A percentile compares a stretch with the other conserved stretches of the same genome.
Evolutionary conservation across 257 asterid genomes (phyloP).

Genomic region (Catharanthus roseus): DNA sequence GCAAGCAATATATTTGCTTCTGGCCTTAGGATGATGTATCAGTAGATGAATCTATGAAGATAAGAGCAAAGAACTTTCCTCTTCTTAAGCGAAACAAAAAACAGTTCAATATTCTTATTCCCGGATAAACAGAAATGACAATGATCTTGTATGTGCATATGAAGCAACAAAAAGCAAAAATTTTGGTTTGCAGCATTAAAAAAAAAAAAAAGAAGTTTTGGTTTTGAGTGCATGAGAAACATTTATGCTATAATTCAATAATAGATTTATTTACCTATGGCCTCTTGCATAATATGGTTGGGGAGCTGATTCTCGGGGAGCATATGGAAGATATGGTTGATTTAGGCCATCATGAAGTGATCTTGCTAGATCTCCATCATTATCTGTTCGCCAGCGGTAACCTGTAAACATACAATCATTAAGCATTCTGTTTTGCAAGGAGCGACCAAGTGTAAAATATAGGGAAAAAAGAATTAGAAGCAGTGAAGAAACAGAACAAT

Average conservation of each 20-base stretch:
- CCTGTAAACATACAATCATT: constrained; percentile 37
- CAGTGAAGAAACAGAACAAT: background rate
- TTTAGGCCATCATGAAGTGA: constrained; percentile 42
- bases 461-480: background rate
- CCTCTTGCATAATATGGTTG: constrained; percentile 33
- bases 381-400: constrained; percentile 43
- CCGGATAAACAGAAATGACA: background rate
- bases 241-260: background rate
- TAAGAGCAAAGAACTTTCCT: background rate
- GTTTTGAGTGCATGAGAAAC: background rate
- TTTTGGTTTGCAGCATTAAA: background rate
- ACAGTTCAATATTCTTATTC: background rate
- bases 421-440: background rate
- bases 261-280: constrained; percentile 43
- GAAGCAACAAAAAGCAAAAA: background rate
- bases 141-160: background rate
- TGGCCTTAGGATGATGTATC: background rate
- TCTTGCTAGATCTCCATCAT: constrained; percentile 50
- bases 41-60: too few species aligned
- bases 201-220: background rate
- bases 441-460: background rate
- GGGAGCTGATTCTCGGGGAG: constrained; percentile 45
- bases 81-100: background rate
- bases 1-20: background rate
- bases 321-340: constrained; percentile 45